These are phyloP conservation scores for Chaetomium tenue DNA, from an alignment of 495 filamentous ascomycete genomes.

Conservation along the genomic window DNA sequence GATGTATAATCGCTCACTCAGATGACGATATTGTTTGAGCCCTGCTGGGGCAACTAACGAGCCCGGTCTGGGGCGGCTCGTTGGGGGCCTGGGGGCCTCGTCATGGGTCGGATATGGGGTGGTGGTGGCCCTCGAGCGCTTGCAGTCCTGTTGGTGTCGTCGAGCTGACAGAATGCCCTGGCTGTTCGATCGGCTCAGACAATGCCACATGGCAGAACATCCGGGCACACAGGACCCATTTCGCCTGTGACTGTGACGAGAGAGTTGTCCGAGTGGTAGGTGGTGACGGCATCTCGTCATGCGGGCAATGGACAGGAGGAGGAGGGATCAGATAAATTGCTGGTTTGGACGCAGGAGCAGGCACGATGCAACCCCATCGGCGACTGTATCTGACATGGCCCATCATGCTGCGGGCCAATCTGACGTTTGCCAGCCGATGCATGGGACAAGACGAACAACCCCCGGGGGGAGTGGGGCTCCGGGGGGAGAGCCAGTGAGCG, in stretches of 20 bases:
- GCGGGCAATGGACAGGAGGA: conserved; percentile 14
- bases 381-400: conserved; percentile 21
- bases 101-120: background rate
- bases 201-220: conserved; percentile 35
- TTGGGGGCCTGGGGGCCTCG: conserved; percentile 3
- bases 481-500: background rate
- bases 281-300: conserved; percentile 21
- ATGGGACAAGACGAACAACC: background rate
- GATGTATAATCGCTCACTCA: conserved; percentile 7
- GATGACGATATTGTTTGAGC: background rate
- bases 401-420: conserved; percentile 14
- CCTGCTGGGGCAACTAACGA: background rate
- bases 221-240: background rate
- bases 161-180: conserved; percentile 2
- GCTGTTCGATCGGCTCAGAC: conserved; percentile 17
- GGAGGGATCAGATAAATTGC: conserved; percentile 22
- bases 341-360: conserved; percentile 18
- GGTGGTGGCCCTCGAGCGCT: background rate
- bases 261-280: conserved; percentile 5
- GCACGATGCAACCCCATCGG: conserved; percentile 20
- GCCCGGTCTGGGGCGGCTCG: background rate
- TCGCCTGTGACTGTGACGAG: conserved; percentile 8
- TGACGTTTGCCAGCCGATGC: background rate
- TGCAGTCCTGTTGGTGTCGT: conserved; percentile 3
- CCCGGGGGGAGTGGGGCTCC: background rate